Evolutionary conservation across 805 yeast species (phyloP), one percentile per base, ranked within the genome.

Genomic region (Ogataea thermomethanolica): DNA sequence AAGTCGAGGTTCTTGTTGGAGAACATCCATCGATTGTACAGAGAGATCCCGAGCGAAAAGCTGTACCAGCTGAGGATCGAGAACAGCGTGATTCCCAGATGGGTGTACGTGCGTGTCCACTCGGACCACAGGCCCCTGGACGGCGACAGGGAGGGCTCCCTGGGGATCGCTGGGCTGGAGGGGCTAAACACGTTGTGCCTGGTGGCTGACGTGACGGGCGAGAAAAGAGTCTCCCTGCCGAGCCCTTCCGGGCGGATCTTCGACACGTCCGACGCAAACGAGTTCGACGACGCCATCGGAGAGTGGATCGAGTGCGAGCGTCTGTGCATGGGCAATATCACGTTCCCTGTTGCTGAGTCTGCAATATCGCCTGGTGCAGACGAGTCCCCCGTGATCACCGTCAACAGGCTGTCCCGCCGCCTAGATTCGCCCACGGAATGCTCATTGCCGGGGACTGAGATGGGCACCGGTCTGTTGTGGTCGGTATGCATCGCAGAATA

Each of bases 1-100:
- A 93, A 82, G 56, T 85, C 78, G 41, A 90, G 67, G 13, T 87
- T 84, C 8, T 74, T 58, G 40, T 50, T 71, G 28, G 91, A 90
- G 66, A 91, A 93, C 97, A 91, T 91, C 97, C 97, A 89, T 66
- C 90, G 90, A 69, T 93, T 93, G 66, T 91, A 93, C 23, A 86
- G 62, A 7, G 90, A 81, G 13, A 85, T 76, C 12, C 84, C 64
- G 41, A 84, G 66, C 6, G 90, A 81, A 44, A 82, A 81, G 12
- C 71, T 43, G 51, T 83, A 85, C 95, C 93, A 85, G 21, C 58
- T 43, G 17, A 56, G 9, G 29, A 64, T 65, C 4, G 67, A 58
- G 5, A 46, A 6, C 2, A 55, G 21, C 11, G 58, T 59, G 8
- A 53, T 49, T 5, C 53, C 55, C 7, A 58, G 25, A 41, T 62